These are phyloP conservation scores for Capsella bursapastoris DNA, from an alignment of 345 rosid species.

Conservation along the genomic window DNA sequence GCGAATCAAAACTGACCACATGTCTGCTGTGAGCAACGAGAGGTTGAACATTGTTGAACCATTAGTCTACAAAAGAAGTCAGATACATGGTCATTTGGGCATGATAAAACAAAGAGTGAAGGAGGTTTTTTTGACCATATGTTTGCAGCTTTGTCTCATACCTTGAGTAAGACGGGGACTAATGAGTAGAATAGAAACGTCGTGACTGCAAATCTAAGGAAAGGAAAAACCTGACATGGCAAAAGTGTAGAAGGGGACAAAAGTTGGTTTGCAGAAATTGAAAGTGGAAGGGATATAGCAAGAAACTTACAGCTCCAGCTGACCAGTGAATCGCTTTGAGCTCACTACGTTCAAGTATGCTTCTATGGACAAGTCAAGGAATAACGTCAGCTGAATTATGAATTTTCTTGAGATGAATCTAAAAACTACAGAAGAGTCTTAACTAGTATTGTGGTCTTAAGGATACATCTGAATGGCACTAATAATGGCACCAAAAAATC, in stretches of 20 bases:
- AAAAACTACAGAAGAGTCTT: conserved; percentile 3
- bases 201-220: conserved; percentile 61
- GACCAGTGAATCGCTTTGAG: conserved; percentile 84
- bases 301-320: conserved; percentile 70
- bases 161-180: conserved; percentile 85
- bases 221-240: conserved; percentile 70
- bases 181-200: conserved; percentile 84
- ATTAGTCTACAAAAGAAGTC: conserved; percentile 51
- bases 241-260: neutral
- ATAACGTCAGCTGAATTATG: neutral
- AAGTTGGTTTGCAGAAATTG: neutral
- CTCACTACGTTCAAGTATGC: conserved; percentile 76
- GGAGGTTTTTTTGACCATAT: neutral
- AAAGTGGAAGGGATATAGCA: neutral
- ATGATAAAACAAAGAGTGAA: neutral
- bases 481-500: conserved; percentile 78
- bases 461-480: conserved; percentile 96
- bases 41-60: conserved; percentile 94
- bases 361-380: conserved; percentile 61
- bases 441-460: conserved; percentile 19
- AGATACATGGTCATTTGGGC: neutral
- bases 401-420: neutral
- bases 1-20: conserved; percentile 95
- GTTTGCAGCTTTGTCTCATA: conserved; percentile 32
- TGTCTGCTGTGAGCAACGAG: conserved; percentile 88